phyloP scores from a whole-genome alignment of 1,284 basidiomycete genomes.

The Ceratobasidium sp. region DNA sequence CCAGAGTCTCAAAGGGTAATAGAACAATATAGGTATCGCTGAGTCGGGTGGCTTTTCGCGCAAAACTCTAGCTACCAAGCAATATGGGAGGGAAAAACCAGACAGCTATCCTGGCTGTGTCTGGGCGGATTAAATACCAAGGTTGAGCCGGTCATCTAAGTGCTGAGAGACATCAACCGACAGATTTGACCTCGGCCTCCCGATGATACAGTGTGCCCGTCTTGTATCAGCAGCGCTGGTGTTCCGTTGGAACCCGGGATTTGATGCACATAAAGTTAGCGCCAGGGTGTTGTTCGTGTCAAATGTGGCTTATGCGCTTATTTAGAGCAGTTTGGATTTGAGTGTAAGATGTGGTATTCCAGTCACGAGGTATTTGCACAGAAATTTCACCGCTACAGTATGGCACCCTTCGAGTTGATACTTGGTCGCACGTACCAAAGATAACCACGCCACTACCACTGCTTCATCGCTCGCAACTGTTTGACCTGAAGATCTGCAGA shows the following conservation, averaged over 20 bases:
- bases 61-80: not conserved
- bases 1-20: not conserved
- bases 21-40: not conserved
- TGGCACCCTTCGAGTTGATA: not conserved
- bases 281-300: too few species aligned
- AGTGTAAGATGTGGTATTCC: not conserved
- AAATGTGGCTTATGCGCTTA: not conserved
- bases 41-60: not conserved
- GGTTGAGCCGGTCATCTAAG: not conserved
- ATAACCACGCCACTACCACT: not conserved
- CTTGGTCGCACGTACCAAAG: not conserved
- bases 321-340: not conserved
- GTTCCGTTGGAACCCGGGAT: too few species aligned
- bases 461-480: slow-evolving; percentile 3
- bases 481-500: slow-evolving; percentile 23
- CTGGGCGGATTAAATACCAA: not conserved
- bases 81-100: not conserved
- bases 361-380: not conserved
- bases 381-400: too few species aligned
- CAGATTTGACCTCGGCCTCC: too few species aligned
- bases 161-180: not conserved
- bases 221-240: too few species aligned
- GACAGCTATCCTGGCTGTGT: not conserved
- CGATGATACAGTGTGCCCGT: too few species aligned
- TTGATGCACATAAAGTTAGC: too few species aligned